Evolutionary conservation across 2,329 filamentous ascomycete genomes (phyloP).

Genomic region (Alternaria tenuissima): DNA sequence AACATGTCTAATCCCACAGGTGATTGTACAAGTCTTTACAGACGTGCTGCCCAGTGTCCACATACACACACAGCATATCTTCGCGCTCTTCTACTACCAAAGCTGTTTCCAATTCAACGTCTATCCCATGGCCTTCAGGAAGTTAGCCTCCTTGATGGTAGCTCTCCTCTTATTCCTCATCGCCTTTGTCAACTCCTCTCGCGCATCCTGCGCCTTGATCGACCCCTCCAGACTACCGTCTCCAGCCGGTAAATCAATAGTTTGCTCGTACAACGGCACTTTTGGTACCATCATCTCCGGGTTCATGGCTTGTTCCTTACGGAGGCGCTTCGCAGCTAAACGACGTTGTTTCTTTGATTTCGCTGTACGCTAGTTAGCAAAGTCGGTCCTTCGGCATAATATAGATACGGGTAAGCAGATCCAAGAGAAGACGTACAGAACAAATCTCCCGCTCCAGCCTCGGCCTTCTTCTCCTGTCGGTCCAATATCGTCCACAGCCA

Average conservation of each 20-base stretch:
- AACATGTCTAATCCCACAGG: background rate
- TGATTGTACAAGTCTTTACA: background rate
- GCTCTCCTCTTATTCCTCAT: slow-evolving; percentile 78
- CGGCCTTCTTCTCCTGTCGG: slow-evolving; percentile 63
- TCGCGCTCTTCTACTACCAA: background rate
- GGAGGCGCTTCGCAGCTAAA: slow-evolving; percentile 71
- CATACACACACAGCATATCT: background rate
- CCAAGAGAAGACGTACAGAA: slow-evolving; percentile 71
- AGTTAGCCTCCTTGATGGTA: slow-evolving; percentile 85
- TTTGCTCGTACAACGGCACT: slow-evolving; percentile 79
- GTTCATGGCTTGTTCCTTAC: slow-evolving; percentile 70
- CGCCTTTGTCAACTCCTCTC: slow-evolving; percentile 71
- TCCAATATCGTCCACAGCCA: slow-evolving; percentile 82
- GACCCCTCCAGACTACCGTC: slow-evolving; percentile 59
- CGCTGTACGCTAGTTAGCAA: slow-evolving; percentile 21
- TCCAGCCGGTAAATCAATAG: slow-evolving; percentile 71
- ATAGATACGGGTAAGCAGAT: background rate
- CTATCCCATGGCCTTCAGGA: slow-evolving; percentile 77
- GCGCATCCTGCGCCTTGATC: slow-evolving; percentile 57
- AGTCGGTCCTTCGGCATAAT: background rate
- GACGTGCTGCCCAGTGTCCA: background rate
- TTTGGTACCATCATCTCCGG: slow-evolving; percentile 68
- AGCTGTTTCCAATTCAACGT: background rate
- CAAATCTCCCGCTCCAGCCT: slow-evolving; percentile 71
- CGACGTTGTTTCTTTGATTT: slow-evolving; percentile 86